Percentiles rank a stretch among this genome's conserved stretches.
Evolutionary conservation across 306 rosid species (phyloP).

Genomic region (Rosa persica): DNA sequence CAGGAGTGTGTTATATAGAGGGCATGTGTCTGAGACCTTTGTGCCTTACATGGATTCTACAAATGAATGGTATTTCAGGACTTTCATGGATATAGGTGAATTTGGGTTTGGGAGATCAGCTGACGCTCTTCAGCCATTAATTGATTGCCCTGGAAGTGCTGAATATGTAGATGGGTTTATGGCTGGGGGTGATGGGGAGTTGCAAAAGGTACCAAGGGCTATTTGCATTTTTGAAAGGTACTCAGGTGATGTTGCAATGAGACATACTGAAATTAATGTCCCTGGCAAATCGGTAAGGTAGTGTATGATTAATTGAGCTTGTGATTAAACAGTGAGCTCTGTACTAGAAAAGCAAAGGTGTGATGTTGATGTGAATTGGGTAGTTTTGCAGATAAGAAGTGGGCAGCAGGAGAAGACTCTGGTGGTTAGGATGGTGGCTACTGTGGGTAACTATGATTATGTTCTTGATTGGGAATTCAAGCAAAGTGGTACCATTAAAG

Average conservation of each 20-base stretch:
- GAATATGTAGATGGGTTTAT: constrained; percentile 63
- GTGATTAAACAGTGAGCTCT: neutral
- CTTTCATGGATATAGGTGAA: constrained; percentile 88
- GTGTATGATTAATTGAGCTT: neutral
- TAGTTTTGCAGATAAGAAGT: constrained; percentile 58
- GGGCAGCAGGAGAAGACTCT: constrained; percentile 61
- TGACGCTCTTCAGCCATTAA: constrained; percentile 51
- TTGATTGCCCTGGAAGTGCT: constrained; percentile 78
- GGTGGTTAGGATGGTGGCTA: constrained; percentile 89
- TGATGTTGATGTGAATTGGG: neutral
- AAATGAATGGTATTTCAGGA: constrained; percentile 75
- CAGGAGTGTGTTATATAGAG: constrained; percentile 70
- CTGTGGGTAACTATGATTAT: constrained; percentile 89
- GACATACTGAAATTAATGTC: constrained; percentile 81
- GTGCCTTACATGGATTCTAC: constrained; percentile 90
- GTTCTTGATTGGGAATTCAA: constrained; percentile 91
- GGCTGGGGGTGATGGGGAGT: constrained; percentile 65
- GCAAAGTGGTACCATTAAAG: constrained; percentile 68
- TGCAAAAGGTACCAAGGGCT: constrained; percentile 62
- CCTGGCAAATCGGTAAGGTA: constrained; percentile 59
- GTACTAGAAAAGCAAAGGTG: neutral
- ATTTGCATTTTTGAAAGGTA: constrained; percentile 73
- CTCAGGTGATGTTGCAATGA: constrained; percentile 69
- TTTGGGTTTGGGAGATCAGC: constrained; percentile 87
- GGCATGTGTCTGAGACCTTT: constrained; percentile 85